A percentile compares a stretch with the other conserved stretches of the same genome.
phyloP scores from a whole-genome alignment of 148 eudicot genomes.

The Cornus controversa region DNA sequence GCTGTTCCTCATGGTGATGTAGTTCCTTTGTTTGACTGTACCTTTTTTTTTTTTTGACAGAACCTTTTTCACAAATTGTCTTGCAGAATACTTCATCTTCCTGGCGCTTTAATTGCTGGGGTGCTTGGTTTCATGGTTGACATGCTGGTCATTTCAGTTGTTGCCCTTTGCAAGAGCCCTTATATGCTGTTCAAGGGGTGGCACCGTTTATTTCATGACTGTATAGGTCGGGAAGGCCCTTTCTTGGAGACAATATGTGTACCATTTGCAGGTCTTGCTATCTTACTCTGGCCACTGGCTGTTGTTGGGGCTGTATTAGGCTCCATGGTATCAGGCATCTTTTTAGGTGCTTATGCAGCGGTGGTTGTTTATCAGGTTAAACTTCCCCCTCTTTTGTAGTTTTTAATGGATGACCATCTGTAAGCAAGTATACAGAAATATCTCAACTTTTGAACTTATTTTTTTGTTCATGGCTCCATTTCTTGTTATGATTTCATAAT shows the following conservation, averaged over 20 bases:
- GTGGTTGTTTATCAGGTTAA: conserved; percentile 79
- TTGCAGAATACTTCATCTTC: conserved; percentile 69
- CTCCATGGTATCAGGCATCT: conserved; percentile 64
- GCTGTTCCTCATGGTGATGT: neutral
- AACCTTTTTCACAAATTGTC: neutral
- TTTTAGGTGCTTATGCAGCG: conserved; percentile 80
- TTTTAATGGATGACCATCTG: neutral
- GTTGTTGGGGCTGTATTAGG: conserved; percentile 83
- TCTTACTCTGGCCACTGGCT: conserved; percentile 92
- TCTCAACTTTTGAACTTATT: neutral
- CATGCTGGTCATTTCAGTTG: conserved; percentile 59
- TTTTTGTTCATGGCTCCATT: neutral
- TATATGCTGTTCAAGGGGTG: conserved; percentile 95
- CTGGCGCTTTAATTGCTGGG: conserved; percentile 60
- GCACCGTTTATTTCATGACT: conserved; percentile 77
- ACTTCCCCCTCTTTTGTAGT: conserved; percentile 1
- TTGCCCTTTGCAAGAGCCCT: conserved; percentile 80
- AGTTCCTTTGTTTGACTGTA: conserved; percentile 1
- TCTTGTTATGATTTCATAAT: neutral
- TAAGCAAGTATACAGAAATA: neutral
- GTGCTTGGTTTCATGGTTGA: conserved; percentile 62
- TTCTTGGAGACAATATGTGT: conserved; percentile 95
- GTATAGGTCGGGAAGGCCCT: conserved; percentile 96
- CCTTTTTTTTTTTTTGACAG: conserved; percentile 1
- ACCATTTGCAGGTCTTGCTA: conserved; percentile 94